A percentile compares a stretch with the other conserved stretches of the same genome.
phyloP scores from a whole-genome alignment of 441 rosid species.

The Populus hybrid region DNA sequence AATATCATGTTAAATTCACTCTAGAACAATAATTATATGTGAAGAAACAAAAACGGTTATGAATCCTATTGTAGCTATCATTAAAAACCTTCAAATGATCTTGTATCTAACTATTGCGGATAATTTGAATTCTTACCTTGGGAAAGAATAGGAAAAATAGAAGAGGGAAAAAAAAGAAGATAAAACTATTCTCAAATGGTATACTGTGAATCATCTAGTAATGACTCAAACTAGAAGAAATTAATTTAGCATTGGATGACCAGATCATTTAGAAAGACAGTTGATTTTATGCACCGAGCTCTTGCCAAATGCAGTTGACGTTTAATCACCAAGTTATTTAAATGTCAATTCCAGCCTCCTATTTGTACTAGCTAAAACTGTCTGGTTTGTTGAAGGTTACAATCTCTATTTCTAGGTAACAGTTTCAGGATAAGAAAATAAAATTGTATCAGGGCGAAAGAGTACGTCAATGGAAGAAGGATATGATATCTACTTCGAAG shows the following conservation, averaged over 20 bases:
- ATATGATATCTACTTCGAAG: not conserved
- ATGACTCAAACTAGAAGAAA: not conserved
- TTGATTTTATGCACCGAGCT: not conserved
- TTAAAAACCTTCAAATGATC: not conserved
- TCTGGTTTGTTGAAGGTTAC: too few species aligned
- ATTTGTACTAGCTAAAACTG: too few species aligned
- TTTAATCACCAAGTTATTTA: not conserved
- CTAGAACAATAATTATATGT: not conserved
- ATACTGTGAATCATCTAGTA: not conserved
- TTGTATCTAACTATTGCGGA: too few species aligned
- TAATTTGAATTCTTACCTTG: not conserved
- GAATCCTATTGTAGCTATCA: not conserved
- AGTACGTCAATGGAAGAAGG: too few species aligned
- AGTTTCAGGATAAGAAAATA: too few species aligned
- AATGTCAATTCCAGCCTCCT: not conserved
- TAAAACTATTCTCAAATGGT: not conserved
- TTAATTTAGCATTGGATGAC: not conserved
- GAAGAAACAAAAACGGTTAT: not conserved
- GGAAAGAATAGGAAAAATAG: not conserved
- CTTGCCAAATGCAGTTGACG: not conserved
- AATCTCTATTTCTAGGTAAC: too few species aligned
- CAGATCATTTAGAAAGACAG: not conserved
- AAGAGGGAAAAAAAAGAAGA: too few species aligned
- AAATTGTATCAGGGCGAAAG: too few species aligned
- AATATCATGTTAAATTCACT: not conserved